A percentile compares a stretch with the other conserved stretches of the same genome.
These are phyloP conservation scores for Chlorella variabilis DNA, from an alignment of 163 green algal species.

Conservation along the genomic window DNA sequence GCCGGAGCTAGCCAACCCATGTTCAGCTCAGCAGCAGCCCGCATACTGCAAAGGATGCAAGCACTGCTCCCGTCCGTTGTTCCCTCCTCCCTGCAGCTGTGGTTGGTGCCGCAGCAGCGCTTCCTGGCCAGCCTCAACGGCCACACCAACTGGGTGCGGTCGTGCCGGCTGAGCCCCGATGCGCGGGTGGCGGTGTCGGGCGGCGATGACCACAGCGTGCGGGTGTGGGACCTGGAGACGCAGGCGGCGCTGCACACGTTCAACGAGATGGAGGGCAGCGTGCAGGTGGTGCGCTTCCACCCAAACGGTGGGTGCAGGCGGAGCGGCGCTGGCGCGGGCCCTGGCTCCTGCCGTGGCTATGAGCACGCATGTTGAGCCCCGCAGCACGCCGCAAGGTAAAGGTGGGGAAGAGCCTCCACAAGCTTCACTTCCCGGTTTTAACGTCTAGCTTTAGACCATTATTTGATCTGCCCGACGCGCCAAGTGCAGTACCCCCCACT, in stretches of 20 bases:
- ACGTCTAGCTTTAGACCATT: no score
- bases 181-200: slow-evolving; percentile 78
- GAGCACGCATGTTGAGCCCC: neutral
- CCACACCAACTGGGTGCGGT: slow-evolving; percentile 91
- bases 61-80: neutral
- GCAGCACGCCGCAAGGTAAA: no score
- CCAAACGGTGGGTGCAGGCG: slow-evolving; percentile 63
- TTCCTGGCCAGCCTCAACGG: slow-evolving; percentile 84
- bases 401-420: no score
- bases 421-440: no score
- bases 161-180: slow-evolving; percentile 77
- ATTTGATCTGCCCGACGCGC: no score
- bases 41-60: no score
- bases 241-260: slow-evolving; percentile 69
- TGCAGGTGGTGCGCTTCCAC: slow-evolving; percentile 84
- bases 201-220: slow-evolving; percentile 83
- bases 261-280: slow-evolving; percentile 51
- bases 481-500: no score
- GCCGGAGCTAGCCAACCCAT: no score
- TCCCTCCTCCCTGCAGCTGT: slow-evolving; percentile 76
- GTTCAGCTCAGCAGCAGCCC: no score
- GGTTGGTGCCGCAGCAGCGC: slow-evolving; percentile 77
- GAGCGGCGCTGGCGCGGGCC: neutral
- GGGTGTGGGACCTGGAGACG: slow-evolving; percentile 83
- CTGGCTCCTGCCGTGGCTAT: neutral